These are phyloP conservation scores for Suhomyces bokatorum DNA, from an alignment of 1,139 yeast genomes.

Conservation along the genomic window DNA sequence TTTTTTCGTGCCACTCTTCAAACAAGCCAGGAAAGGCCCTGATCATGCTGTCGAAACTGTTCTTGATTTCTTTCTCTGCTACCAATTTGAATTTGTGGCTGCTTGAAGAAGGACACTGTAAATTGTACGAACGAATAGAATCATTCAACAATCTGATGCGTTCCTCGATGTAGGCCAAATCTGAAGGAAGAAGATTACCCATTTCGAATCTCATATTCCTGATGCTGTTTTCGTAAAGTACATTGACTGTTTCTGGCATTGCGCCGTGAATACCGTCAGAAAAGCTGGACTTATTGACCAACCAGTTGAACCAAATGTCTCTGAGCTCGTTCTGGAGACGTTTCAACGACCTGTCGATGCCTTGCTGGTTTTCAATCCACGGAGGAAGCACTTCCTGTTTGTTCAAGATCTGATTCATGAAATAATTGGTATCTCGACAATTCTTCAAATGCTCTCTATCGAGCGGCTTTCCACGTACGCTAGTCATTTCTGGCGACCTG, in stretches of 20 bases:
- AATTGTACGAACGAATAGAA: conserved; percentile 67
- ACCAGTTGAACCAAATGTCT: conserved; percentile 43
- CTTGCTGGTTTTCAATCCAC: conserved; percentile 81
- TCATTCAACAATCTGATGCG: conserved; percentile 55
- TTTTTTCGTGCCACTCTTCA: conserved; percentile 23
- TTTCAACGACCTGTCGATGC: conserved; percentile 48
- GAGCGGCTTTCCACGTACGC: conserved; percentile 64
- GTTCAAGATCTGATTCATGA: conserved; percentile 56
- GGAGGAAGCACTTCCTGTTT: conserved; percentile 82
- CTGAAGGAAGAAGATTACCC: conserved; percentile 9
- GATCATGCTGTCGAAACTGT: conserved; percentile 15
- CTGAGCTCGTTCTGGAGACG: conserved; percentile 48
- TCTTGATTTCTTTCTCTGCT: conserved; percentile 51
- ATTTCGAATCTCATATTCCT: conserved; percentile 1
- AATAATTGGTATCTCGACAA: conserved; percentile 42
- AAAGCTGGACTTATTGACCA: conserved; percentile 25
- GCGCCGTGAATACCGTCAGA: conserved; percentile 2
- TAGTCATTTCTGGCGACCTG: conserved; percentile 44
- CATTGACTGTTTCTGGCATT: not conserved
- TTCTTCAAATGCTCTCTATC: conserved; percentile 62
- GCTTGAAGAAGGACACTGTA: conserved; percentile 71
- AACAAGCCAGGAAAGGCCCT: conserved; percentile 14
- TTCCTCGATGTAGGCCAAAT: conserved; percentile 40
- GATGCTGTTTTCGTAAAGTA: conserved; percentile 5
- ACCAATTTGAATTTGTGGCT: conserved; percentile 69